Evolutionary conservation across 805 yeast genomes (phyloP).

Genomic region (Martiniozyma abietophila): DNA sequence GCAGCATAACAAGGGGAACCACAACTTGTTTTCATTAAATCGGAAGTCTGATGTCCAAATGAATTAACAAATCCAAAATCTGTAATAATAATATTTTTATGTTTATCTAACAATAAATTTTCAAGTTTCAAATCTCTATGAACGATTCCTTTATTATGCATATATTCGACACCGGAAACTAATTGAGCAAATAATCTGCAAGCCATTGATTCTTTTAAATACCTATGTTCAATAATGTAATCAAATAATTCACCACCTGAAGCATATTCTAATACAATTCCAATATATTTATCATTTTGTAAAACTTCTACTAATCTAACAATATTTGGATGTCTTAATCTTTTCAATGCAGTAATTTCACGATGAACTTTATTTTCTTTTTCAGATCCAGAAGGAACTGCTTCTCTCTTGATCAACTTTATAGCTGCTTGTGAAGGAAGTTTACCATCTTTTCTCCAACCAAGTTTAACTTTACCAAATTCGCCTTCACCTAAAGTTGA

Average conservation of each 20-base stretch:
- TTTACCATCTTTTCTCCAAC: slow-evolving; percentile 84
- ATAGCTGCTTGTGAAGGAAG: slow-evolving; percentile 85
- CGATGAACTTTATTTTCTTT: slow-evolving; percentile 84
- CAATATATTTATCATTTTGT: slow-evolving; percentile 90
- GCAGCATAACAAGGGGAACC: slow-evolving; percentile 99
- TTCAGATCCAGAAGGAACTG: slow-evolving; percentile 78
- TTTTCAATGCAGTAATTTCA: slow-evolving; percentile 84
- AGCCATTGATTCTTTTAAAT: slow-evolving; percentile 79
- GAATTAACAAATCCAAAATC: slow-evolving; percentile 96
- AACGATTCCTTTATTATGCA: slow-evolving; percentile 72
- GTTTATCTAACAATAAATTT: slow-evolving; percentile 69
- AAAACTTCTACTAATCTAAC: slow-evolving; percentile 86
- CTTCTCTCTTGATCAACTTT: slow-evolving; percentile 80
- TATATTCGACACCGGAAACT: slow-evolving; percentile 86
- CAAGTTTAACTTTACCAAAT: slow-evolving; percentile 93
- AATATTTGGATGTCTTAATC: slow-evolving; percentile 87
- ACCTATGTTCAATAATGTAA: slow-evolving; percentile 77
- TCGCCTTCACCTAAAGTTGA: slow-evolving; percentile 97
- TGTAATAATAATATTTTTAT: slow-evolving; percentile 75
- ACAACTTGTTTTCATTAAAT: slow-evolving; percentile 88
- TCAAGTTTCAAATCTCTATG: slow-evolving; percentile 74
- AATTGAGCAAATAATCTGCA: slow-evolving; percentile 86
- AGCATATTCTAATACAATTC: slow-evolving; percentile 93
- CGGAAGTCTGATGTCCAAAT: slow-evolving; percentile 45
- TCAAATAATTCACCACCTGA: slow-evolving; percentile 96